These are phyloP conservation scores for Adansonia madagascariensis DNA, from an alignment of 441 rosid species.

Conservation along the genomic window DNA sequence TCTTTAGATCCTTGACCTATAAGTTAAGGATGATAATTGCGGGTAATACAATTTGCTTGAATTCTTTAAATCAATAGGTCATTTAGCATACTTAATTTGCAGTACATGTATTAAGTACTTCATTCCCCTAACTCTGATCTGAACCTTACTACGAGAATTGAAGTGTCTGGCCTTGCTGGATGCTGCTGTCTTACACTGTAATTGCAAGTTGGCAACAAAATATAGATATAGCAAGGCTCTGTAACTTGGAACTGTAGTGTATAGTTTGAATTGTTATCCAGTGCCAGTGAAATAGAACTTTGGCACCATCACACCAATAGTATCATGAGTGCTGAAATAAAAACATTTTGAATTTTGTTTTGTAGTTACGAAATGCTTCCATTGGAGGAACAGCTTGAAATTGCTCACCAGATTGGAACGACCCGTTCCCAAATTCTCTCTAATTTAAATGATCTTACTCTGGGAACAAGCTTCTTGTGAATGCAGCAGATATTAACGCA, in stretches of 20 bases:
- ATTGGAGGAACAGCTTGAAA: slow-evolving; percentile 86
- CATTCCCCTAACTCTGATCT: neutral
- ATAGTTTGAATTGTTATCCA: neutral
- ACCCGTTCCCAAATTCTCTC: slow-evolving; percentile 77
- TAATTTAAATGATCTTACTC: slow-evolving; percentile 76
- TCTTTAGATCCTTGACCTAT: neutral
- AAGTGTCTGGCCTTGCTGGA: neutral
- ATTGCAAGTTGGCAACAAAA: neutral
- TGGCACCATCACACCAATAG: neutral
- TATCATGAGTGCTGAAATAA: neutral
- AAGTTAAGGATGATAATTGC: neutral
- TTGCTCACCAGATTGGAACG: slow-evolving; percentile 85
- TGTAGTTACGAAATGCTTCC: slow-evolving; percentile 94
- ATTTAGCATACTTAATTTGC: neutral
- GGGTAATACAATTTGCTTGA: neutral
- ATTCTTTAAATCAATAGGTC: neutral
- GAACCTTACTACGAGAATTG: neutral
- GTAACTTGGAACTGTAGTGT: neutral
- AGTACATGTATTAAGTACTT: neutral
- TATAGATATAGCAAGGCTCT: neutral
- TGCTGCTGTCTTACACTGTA: neutral
- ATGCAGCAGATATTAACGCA: slow-evolving; percentile 25
- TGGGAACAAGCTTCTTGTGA: slow-evolving; percentile 91
- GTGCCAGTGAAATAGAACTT: neutral
- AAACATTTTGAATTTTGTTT: slow-evolving; percentile 27